phyloP scores from a whole-genome alignment of 2,329 filamentous ascomycete genomes.

The Fusarium sp. region DNA sequence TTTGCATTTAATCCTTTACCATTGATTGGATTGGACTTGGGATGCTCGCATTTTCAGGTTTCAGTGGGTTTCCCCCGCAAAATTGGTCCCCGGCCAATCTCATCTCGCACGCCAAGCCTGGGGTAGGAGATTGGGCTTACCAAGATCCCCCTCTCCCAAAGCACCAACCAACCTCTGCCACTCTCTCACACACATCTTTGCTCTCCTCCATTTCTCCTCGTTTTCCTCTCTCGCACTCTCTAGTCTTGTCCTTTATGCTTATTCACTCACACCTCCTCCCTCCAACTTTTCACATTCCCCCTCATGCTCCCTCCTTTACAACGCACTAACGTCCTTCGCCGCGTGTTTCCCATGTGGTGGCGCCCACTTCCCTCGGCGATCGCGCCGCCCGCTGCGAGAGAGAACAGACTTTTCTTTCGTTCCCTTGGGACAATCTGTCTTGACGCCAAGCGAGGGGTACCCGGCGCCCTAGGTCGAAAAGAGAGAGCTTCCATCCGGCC shows the following conservation, averaged over 20 bases:
- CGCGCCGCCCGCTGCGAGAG: neutral
- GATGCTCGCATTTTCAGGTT: neutral
- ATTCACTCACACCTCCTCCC: constrained; percentile 2
- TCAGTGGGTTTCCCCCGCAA: constrained; percentile 27
- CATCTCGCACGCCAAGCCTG: constrained; percentile 17
- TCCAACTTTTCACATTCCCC: constrained; percentile 6
- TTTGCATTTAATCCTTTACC: neutral
- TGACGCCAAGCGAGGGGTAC: neutral
- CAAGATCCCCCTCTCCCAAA: constrained; percentile 1
- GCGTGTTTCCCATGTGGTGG: constrained; percentile 45
- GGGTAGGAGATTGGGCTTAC: constrained; percentile 24
- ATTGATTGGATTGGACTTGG: neutral
- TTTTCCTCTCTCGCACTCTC: neutral
- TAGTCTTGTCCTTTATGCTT: neutral
- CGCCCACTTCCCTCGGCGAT: constrained; percentile 26
- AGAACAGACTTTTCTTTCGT: neutral
- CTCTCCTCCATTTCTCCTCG: neutral
- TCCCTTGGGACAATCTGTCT: neutral
- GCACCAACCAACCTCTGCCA: constrained; percentile 21
- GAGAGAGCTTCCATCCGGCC: constrained; percentile 40
- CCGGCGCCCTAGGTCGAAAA: constrained; percentile 37
- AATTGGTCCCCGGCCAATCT: constrained; percentile 13
- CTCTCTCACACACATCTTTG: neutral
- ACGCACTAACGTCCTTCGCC: constrained; percentile 4
- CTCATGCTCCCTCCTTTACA: constrained; percentile 19